These are phyloP conservation scores for Suillus weaverae DNA, from an alignment of 768 basidiomycete species.

Conservation along the genomic window DNA sequence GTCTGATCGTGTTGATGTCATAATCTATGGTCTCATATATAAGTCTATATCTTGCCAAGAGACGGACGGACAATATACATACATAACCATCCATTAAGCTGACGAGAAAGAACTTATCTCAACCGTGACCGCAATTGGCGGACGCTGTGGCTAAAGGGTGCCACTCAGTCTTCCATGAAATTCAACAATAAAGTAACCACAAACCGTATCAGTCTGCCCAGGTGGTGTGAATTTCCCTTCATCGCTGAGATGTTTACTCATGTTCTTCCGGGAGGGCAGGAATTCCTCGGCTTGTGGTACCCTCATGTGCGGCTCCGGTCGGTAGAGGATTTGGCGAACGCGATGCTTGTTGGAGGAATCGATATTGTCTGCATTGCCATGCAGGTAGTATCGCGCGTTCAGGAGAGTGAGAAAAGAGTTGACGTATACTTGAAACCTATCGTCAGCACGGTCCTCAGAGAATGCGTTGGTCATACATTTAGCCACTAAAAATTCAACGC, in stretches of 20 bases:
- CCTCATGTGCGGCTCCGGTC: background rate
- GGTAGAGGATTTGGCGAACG: background rate
- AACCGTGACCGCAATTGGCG: background rate
- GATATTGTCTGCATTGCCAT: background rate
- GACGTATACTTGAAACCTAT: background rate
- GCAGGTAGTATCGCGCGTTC: conserved; percentile 1
- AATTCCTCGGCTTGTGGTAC: background rate
- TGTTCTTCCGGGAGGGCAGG: background rate
- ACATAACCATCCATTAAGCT: background rate
- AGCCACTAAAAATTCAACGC: conserved; percentile 1
- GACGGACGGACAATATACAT: background rate
- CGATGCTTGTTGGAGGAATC: background rate
- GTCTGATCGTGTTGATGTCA: background rate
- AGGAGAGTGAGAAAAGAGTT: conserved; percentile 1
- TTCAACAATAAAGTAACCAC: background rate
- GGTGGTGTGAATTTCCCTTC: background rate
- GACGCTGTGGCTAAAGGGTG: background rate
- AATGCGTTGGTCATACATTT: background rate
- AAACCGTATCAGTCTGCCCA: background rate
- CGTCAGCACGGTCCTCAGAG: background rate
- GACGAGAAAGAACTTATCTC: background rate
- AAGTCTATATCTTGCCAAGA: background rate
- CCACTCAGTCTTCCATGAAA: background rate
- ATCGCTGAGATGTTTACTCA: background rate
- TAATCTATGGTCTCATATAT: background rate